Evolutionary conservation across 1,139 yeast species (phyloP).

Genomic region (Taphrina flavorubra): DNA sequence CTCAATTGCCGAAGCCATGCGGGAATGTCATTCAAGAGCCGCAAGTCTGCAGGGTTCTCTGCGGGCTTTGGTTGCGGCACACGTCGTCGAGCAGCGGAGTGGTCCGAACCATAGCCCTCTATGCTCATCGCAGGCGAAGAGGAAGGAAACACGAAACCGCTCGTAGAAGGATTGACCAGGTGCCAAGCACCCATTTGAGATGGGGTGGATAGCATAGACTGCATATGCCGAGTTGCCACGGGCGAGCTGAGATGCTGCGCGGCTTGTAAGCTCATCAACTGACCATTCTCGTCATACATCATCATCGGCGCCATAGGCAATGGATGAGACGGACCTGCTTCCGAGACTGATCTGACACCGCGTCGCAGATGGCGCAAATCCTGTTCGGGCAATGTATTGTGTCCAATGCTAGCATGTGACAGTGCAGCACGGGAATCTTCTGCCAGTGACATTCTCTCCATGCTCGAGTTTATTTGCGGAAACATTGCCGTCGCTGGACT

Average conservation of each 20-base stretch:
- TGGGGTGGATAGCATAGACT: slow-evolving; percentile 18
- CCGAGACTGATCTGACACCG: slow-evolving; percentile 42
- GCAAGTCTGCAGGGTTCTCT: slow-evolving; percentile 48
- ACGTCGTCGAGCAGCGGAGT: slow-evolving; percentile 21
- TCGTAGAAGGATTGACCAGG: slow-evolving; percentile 3
- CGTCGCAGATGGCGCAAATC: slow-evolving; percentile 50
- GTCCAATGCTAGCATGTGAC: slow-evolving; percentile 34
- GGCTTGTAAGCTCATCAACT: slow-evolving; percentile 40
- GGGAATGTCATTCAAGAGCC: slow-evolving; percentile 76
- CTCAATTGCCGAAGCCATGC: slow-evolving; percentile 90
- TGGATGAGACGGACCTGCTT: background rate
- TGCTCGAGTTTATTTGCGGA: slow-evolving; percentile 20
- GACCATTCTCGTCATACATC: slow-evolving; percentile 45
- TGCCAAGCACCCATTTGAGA: slow-evolving; percentile 31
- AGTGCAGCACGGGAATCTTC: slow-evolving; percentile 2
- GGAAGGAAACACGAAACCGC: slow-evolving; percentile 25
- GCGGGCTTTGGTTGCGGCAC: slow-evolving; percentile 32
- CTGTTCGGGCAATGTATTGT: slow-evolving; percentile 46
- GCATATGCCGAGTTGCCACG: slow-evolving; percentile 12
- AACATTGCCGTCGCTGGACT: slow-evolving; percentile 44
- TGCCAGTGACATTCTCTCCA: slow-evolving; percentile 48
- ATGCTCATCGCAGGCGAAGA: slow-evolving; percentile 19
- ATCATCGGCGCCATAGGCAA: slow-evolving; percentile 34
- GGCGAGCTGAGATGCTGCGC: slow-evolving; percentile 33
- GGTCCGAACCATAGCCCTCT: slow-evolving; percentile 26